phyloP scores from a whole-genome alignment of 2,329 filamentous ascomycete genomes.

The Monilinia fructicola region DNA sequence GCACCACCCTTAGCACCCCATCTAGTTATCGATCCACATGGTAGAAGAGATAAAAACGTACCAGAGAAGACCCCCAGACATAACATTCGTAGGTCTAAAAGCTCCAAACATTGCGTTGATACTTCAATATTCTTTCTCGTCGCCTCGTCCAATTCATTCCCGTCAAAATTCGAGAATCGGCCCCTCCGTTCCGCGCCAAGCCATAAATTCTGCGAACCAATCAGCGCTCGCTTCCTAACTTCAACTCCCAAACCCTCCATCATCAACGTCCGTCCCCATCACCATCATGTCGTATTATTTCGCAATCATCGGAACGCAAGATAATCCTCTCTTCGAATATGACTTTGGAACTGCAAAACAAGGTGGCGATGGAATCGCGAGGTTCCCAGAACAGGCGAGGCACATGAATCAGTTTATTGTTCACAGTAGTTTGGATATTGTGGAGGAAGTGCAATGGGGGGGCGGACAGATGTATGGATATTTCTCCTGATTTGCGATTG shows the following conservation, averaged over 20 bases:
- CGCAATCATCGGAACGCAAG: conserved; percentile 89
- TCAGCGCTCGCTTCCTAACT: conserved; percentile 29
- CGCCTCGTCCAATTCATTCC: background rate
- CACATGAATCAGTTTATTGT: conserved; percentile 98
- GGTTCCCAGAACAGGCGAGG: conserved; percentile 83
- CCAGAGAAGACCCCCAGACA: conserved; percentile 82
- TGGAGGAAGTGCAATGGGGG: conserved; percentile 95
- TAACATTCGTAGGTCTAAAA: conserved; percentile 74
- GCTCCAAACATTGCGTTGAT: conserved; percentile 70
- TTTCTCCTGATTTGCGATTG: conserved; percentile 21
- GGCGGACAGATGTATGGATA: conserved; percentile 73
- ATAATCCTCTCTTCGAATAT: conserved; percentile 94
- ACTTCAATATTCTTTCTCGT: conserved; percentile 28
- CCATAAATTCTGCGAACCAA: conserved; percentile 30
- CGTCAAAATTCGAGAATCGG: conserved; percentile 30
- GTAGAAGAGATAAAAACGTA: conserved; percentile 43
- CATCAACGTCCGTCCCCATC: conserved; percentile 7
- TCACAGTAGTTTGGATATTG: conserved; percentile 88
- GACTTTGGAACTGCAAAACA: conserved; percentile 97
- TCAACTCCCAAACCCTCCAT: conserved; percentile 22
- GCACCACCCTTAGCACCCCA: conserved; percentile 28
- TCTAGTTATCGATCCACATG: background rate
- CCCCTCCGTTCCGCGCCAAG: conserved; percentile 33
- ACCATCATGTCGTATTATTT: conserved; percentile 94
- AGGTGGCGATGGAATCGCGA: conserved; percentile 87